Evolutionary conservation across 2,329 filamentous ascomycete species (phyloP).

Genomic region (Stachybotrys chlorohalonatus): DNA sequence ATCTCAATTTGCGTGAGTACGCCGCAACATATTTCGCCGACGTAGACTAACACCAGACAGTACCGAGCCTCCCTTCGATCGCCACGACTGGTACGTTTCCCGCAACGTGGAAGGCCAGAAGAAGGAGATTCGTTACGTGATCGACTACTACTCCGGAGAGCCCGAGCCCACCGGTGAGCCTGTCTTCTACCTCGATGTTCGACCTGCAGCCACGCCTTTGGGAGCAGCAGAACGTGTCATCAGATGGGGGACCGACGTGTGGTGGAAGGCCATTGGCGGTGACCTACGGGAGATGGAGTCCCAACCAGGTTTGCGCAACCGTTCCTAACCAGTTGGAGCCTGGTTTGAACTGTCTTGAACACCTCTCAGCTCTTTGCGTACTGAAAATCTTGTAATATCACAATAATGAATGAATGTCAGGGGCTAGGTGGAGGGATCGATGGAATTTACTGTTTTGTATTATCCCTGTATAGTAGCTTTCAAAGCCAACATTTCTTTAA

Average conservation of each 20-base stretch:
- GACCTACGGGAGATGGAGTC: constrained; percentile 40
- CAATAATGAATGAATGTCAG: not conserved
- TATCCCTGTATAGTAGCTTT: not conserved
- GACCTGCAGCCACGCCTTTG: constrained; percentile 76
- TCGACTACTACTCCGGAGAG: constrained; percentile 88
- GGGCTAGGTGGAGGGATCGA: not conserved
- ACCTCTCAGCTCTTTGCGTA: not conserved
- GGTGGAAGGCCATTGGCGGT: constrained; percentile 81
- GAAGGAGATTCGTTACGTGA: constrained; percentile 84
- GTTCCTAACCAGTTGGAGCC: not conserved
- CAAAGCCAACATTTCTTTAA: too few relatives aligned
- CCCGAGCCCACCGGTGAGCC: constrained; percentile 80
- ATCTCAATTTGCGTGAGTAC: constrained; percentile 61
- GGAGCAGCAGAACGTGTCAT: constrained; percentile 75
- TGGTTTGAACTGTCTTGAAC: not conserved
- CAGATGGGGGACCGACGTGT: constrained; percentile 86
- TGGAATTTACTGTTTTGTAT: not conserved
- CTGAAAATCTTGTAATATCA: not conserved
- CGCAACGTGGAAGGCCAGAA: constrained; percentile 57
- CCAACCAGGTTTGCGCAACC: not conserved
- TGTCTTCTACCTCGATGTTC: constrained; percentile 91
- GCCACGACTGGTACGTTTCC: constrained; percentile 93
- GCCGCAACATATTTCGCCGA: not conserved
- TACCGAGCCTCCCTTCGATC: constrained; percentile 82
- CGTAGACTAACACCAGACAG: constrained; percentile 29